phyloP scores from a whole-genome alignment of 2,329 filamentous ascomycete genomes.

The Trichophyton equinum region DNA sequence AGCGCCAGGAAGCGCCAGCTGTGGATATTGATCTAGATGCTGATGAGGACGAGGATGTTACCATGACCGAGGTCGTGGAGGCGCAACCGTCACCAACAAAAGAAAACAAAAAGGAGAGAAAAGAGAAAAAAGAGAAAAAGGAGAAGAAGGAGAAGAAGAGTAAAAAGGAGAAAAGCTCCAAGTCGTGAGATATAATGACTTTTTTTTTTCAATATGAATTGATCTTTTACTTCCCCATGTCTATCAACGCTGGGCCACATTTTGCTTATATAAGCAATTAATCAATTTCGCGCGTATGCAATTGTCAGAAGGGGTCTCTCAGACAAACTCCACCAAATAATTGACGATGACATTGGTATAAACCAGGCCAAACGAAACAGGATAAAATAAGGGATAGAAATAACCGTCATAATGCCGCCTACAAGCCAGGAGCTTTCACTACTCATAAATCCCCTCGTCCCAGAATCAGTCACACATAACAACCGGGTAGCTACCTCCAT shows the following conservation, averaged over 20 bases:
- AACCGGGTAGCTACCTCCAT: conserved; percentile 24
- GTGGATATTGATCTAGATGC: neutral
- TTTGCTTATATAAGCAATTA: neutral
- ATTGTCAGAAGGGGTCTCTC: neutral
- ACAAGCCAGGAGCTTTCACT: conserved; percentile 37
- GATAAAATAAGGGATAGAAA: neutral
- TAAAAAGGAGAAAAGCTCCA: conserved; percentile 3
- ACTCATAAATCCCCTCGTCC: conserved; percentile 36
- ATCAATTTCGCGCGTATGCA: neutral
- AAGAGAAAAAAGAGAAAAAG: conserved; percentile 5
- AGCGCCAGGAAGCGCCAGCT: conserved; percentile 21
- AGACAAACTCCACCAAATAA: neutral
- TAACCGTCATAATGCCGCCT: conserved; percentile 24
- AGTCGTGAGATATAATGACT: neutral
- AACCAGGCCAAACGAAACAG: neutral
- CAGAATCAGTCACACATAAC: conserved; percentile 36
- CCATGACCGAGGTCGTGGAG: neutral
- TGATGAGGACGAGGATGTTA: neutral
- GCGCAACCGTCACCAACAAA: neutral
- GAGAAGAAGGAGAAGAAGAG: conserved; percentile 1
- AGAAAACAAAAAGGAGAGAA: conserved; percentile 3
- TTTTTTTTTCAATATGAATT: neutral
- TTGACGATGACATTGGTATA: neutral
- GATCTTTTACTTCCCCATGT: neutral
- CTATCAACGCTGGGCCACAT: neutral